phyloP scores from a whole-genome alignment of 2,329 filamentous ascomycete genomes.

The Aspergillus costaricaensis region DNA sequence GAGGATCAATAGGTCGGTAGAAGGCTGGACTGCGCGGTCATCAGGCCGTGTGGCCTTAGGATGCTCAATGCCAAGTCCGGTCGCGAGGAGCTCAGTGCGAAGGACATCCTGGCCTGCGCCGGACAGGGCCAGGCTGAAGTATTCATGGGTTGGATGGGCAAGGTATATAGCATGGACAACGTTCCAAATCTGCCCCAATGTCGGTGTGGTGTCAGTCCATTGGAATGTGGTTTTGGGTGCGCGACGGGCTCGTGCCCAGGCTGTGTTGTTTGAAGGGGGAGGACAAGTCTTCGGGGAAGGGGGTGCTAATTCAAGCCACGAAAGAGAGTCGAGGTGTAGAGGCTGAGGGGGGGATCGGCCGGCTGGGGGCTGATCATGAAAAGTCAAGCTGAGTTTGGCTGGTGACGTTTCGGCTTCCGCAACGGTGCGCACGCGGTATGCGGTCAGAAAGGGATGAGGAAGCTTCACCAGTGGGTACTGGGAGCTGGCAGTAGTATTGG shows the following conservation, averaged over 20 bases:
- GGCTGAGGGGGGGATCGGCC: slow-evolving; percentile 39
- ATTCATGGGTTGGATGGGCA: slow-evolving; percentile 34
- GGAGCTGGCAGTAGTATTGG: slow-evolving; percentile 28
- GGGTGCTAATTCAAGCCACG: slow-evolving; percentile 40
- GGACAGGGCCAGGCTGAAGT: slow-evolving; percentile 36
- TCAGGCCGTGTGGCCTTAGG: slow-evolving; percentile 24
- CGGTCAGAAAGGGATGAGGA: slow-evolving; percentile 50
- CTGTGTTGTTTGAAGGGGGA: slow-evolving; percentile 38
- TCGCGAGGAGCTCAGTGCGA: slow-evolving; percentile 43
- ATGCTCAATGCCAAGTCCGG: slow-evolving; percentile 30
- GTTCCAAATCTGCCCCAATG: slow-evolving; percentile 43
- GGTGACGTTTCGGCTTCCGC: slow-evolving; percentile 27
- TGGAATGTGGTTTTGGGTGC: slow-evolving; percentile 34
- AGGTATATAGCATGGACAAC: slow-evolving; percentile 40
- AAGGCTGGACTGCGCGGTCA: slow-evolving; percentile 23
- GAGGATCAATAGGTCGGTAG: slow-evolving; percentile 49
- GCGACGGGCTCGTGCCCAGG: slow-evolving; percentile 40
- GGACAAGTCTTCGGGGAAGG: slow-evolving; percentile 29
- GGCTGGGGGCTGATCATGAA: slow-evolving; percentile 6
- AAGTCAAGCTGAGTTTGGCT: background rate
- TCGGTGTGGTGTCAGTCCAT: slow-evolving; percentile 34
- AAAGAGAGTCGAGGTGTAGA: slow-evolving; percentile 42
- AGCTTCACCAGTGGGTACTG: slow-evolving; percentile 42
- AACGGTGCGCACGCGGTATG: slow-evolving; percentile 41
- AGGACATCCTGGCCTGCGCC: slow-evolving; percentile 43